Conservation (phyloP, 352 stramenopile genomes). For the Globisporangium canariense region DNA sequence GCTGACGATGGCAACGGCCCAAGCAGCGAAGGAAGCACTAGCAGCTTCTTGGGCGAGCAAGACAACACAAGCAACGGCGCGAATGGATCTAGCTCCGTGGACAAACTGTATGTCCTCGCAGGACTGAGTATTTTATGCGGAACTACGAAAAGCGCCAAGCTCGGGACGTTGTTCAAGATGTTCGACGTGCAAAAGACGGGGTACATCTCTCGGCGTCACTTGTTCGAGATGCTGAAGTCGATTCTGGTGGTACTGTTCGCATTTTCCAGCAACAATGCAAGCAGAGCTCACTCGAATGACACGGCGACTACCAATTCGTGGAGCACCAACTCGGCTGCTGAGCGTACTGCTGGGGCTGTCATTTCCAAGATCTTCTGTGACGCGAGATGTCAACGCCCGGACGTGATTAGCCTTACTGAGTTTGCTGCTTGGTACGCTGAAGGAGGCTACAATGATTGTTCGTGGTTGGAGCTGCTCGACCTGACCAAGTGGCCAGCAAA, state of each 20-base stretch:
- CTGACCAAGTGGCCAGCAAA: slow-evolving; percentile 93
- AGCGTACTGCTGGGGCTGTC: slow-evolving; percentile 84
- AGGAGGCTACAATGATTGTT: slow-evolving; percentile 92
- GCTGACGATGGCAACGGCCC: slow-evolving; percentile 30
- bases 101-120: slow-evolving; percentile 62
- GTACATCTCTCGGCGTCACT: slow-evolving; percentile 58
- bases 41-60: slow-evolving; percentile 20
- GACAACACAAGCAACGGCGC: slow-evolving; percentile 19
- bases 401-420: slow-evolving; percentile 90
- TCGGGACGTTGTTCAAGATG: slow-evolving; percentile 85
- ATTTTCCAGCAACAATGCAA: slow-evolving; percentile 79
- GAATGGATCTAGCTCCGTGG: slow-evolving; percentile 55
- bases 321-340: slow-evolving; percentile 80
- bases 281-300: slow-evolving; percentile 57
- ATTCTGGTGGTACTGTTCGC: slow-evolving; percentile 81
- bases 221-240: slow-evolving; percentile 83
- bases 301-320: slow-evolving; percentile 49
- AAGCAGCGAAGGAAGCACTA: slow-evolving; percentile 22
- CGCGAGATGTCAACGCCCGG: slow-evolving; percentile 48
- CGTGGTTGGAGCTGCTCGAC: slow-evolving; percentile 96
- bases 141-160: slow-evolving; percentile 94
- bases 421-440: slow-evolving; percentile 97
- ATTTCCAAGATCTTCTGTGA: slow-evolving; percentile 89
- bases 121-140: slow-evolving; percentile 93
- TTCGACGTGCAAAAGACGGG: slow-evolving; percentile 66